Base-by-base conservation (phyloP, 768 basidiomycete genomes). In the Xerocomus potaroensis region DNA sequence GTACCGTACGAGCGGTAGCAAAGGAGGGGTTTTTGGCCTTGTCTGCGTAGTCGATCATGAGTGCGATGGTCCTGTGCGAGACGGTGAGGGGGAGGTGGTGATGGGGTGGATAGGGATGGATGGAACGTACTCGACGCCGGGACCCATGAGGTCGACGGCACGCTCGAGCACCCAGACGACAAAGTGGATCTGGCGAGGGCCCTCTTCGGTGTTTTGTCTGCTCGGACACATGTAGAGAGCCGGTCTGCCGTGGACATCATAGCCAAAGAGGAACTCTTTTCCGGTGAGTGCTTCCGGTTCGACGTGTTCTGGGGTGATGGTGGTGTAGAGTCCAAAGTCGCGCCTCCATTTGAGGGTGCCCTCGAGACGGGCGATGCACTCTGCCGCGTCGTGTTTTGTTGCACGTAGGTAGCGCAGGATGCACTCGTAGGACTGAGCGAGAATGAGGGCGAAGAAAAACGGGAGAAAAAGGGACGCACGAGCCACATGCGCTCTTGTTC, bases 251-350 rank as follows among this genome's bases (percentile, higher is more conserved):
- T 65, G 65, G 7, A 66, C 64, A 62, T 92, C 90, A 60, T 78
- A 91, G 5, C 91, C 92, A 54, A 85, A 87, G 15, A 83, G 51
- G 40, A 92, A 70, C 61, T 81, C 76, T 67, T 95, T 94, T 26
- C 92, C 92, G 4, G 91, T 94, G 39, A 85, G 67, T 1, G 80
- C 83, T 69, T 94, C 91, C 15, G 82, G 80, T 54, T 87, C 84
- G 52, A 95, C 80, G 50, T 77, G 69, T 0, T 76, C 72, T 3
- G 84, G 64, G 1, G 76, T 80, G 59, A 90, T 62, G 23, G 65
- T 46, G 53, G 84, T 79, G 53, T 88, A 81, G 15, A 91, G 54
- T 11, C 86, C 85, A 61, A 75, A 92, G 44, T 89, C 87, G 27
- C 90, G 75, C 41, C 91, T 71, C 91, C 91, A 93, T 50, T 72